Evolutionary conservation across 371 early-diverging fungal species (phyloP).

Genomic region (Syncephalastrum racemosum): DNA sequence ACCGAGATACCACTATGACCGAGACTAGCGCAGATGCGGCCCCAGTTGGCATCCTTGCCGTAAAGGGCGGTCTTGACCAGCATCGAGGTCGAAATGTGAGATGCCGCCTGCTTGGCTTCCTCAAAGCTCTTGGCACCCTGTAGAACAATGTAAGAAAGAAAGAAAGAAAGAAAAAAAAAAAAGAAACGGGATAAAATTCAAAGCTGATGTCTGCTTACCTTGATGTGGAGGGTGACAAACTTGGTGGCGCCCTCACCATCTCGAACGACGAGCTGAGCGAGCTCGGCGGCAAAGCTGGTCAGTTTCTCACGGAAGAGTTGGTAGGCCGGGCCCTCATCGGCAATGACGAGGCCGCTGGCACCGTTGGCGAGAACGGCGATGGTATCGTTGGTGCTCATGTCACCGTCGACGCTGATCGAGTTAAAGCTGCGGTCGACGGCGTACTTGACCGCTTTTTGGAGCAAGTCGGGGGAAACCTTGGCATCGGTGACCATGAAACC

Average conservation of each 20-base stretch:
- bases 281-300: constrained; percentile 77
- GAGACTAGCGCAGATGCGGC: constrained; percentile 65
- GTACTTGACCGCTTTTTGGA: constrained; percentile 73
- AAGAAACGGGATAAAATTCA: too few species aligned
- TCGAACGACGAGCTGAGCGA: constrained; percentile 85
- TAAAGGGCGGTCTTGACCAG: constrained; percentile 94
- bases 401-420: constrained; percentile 92
- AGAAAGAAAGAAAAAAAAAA: neutral
- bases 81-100: constrained; percentile 87
- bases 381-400: constrained; percentile 96
- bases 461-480: constrained; percentile 55
- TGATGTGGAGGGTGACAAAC: constrained; percentile 88
- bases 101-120: constrained; percentile 82
- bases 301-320: constrained; percentile 68
- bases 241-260: constrained; percentile 98
- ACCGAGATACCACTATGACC: constrained; percentile 62
- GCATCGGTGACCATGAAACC: constrained; percentile 87
- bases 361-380: constrained; percentile 89
- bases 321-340: constrained; percentile 55
- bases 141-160: too few species aligned
- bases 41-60: constrained; percentile 98
- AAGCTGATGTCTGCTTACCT: constrained; percentile 41
- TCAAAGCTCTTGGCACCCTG: constrained; percentile 73
- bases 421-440: constrained; percentile 93
- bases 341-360: constrained; percentile 54